Evolutionary conservation across 2,329 filamentous ascomycete species (phyloP).

Genomic region (Calonectria fujianensis): DNA sequence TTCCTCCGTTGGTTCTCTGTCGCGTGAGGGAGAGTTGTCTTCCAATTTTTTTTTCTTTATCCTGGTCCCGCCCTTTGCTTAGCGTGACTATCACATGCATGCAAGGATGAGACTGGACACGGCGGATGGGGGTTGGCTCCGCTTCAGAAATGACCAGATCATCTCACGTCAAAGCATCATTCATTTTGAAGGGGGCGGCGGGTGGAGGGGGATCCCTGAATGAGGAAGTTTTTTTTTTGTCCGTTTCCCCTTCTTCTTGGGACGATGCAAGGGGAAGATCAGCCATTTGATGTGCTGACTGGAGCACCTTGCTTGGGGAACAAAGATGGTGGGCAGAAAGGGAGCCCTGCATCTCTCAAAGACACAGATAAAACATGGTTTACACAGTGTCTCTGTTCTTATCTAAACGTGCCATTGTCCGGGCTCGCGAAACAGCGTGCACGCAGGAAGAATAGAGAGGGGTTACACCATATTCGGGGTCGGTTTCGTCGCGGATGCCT

Average conservation of each 20-base stretch:
- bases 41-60: conserved; percentile 13
- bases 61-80: conserved; percentile 51
- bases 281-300: conserved; percentile 18
- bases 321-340: conserved; percentile 10
- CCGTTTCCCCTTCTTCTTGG: conserved; percentile 11
- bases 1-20: conserved; percentile 12
- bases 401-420: conserved; percentile 1
- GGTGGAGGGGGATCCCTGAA: conserved; percentile 18
- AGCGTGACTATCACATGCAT: conserved; percentile 56
- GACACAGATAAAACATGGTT: not conserved
- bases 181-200: conserved; percentile 43
- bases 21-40: conserved; percentile 23
- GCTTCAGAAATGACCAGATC: conserved; percentile 54
- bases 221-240: conserved; percentile 1
- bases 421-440: not conserved
- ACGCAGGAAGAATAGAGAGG: not conserved
- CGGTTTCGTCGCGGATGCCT: conserved; percentile 25
- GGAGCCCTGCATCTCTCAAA: not conserved
- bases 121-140: conserved; percentile 38
- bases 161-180: conserved; percentile 55
- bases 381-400: conserved; percentile 1
- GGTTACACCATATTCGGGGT: conserved; percentile 16
- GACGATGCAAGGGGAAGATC: conserved; percentile 21
- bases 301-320: conserved; percentile 1
- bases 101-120: conserved; percentile 40